These are phyloP conservation scores for Stenogyne calaminthoides DNA, from an alignment of 305 asterid genomes.

Conservation along the genomic window DNA sequence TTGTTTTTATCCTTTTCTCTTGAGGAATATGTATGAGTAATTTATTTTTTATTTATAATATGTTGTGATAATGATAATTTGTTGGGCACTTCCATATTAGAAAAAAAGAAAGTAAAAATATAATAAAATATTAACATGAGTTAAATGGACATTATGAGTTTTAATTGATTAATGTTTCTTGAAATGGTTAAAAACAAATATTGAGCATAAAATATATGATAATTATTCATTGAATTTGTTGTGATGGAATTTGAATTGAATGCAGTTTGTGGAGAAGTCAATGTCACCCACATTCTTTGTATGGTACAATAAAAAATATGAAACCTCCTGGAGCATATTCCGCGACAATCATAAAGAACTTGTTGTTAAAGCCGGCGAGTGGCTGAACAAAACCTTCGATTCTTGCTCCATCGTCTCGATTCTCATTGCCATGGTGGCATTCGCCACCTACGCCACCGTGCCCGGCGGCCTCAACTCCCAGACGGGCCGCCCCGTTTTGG, in stretches of 20 bases:
- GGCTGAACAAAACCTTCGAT: slow-evolving; percentile 57
- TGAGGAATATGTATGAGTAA: no score
- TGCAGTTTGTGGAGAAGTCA: slow-evolving; percentile 52
- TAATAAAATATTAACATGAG: no score
- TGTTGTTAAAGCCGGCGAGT: slow-evolving; percentile 36
- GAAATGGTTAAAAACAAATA: no score
- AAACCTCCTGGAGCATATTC: slow-evolving; percentile 48
- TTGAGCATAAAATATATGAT: no score
- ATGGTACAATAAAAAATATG: slow-evolving; percentile 42
- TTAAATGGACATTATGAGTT: no score
- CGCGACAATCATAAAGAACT: slow-evolving; percentile 34
- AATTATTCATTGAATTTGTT: no score
- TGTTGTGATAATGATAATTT: no score
- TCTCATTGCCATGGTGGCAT: slow-evolving; percentile 62
- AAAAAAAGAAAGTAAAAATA: no score
- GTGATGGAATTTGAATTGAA: not conserved
- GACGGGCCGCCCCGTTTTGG: slow-evolving; percentile 35
- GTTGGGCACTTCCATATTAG: no score
- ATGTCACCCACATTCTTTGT: slow-evolving; percentile 31
- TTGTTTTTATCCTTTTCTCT: no score
- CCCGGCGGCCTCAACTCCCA: slow-evolving; percentile 49
- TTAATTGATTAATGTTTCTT: no score
- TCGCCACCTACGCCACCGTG: slow-evolving; percentile 50
- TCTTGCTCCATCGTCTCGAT: slow-evolving; percentile 62
- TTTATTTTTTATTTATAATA: no score